These are phyloP conservation scores for Candida methanosorbosa DNA, from an alignment of 805 yeast species.

Conservation along the genomic window DNA sequence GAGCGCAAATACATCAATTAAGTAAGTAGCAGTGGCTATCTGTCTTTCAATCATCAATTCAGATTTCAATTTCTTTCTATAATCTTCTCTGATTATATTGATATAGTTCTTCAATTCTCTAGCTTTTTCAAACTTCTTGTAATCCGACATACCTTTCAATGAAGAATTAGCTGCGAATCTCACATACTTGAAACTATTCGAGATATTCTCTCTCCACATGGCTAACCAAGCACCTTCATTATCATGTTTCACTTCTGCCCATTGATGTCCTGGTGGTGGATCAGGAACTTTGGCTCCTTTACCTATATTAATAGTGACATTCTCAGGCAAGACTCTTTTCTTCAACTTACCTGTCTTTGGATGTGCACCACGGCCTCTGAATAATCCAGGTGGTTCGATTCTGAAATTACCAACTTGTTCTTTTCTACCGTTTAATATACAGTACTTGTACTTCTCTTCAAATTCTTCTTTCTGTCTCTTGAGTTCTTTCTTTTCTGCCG, in stretches of 20 bases:
- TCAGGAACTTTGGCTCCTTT: conserved; percentile 63
- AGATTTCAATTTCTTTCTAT: conserved; percentile 59
- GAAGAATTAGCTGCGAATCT: conserved; percentile 87
- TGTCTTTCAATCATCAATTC: conserved; percentile 80
- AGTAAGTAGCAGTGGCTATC: conserved; percentile 87
- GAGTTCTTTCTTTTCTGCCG: conserved; percentile 66
- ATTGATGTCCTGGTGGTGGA: conserved; percentile 79
- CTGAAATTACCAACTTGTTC: conserved; percentile 92
- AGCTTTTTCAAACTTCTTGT: conserved; percentile 88
- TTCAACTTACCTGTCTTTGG: conserved; percentile 92
- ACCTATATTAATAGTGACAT: conserved; percentile 76
- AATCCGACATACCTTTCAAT: conserved; percentile 84
- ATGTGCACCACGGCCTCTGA: conserved; percentile 95
- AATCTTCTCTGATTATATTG: conserved; percentile 66
- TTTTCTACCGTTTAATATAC: conserved; percentile 76
- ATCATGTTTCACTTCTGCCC: conserved; percentile 90
- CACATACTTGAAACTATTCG: conserved; percentile 78
- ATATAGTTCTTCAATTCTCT: conserved; percentile 72
- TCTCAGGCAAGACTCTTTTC: conserved; percentile 82
- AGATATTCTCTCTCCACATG: conserved; percentile 92
- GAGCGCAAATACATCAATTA: conserved; percentile 85
- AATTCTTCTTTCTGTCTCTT: conserved; percentile 64
- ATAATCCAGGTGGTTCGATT: conserved; percentile 93
- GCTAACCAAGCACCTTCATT: conserved; percentile 93
- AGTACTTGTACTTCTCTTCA: conserved; percentile 77